These are phyloP conservation scores for Amaranthus tricolor DNA, from an alignment of 179 eudicot species.

Conservation along the genomic window DNA sequence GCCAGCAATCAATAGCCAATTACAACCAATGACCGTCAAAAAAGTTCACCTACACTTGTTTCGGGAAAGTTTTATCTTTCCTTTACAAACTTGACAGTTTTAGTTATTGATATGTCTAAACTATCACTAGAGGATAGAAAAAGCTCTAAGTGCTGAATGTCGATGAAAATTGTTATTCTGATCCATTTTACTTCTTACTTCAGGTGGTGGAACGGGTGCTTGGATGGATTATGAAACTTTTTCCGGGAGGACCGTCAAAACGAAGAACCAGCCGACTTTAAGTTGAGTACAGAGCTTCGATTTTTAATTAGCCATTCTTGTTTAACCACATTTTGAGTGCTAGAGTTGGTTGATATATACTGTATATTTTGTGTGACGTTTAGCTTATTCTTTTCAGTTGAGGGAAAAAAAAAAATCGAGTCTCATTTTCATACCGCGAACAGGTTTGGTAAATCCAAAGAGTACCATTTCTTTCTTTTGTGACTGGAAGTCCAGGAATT, in stretches of 20 bases:
- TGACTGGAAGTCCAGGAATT: too few species aligned
- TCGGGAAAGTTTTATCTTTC: too few species aligned
- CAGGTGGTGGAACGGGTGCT: constrained; percentile 90
- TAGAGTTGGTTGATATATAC: constrained; percentile 12
- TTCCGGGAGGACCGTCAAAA: constrained; percentile 84
- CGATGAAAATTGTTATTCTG: not conserved
- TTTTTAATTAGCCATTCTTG: not conserved
- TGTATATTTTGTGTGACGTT: constrained; percentile 16
- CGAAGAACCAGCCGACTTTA: constrained; percentile 62
- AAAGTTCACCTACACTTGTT: too few species aligned
- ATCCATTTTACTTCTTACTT: not conserved
- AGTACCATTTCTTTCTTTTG: constrained; percentile 12
- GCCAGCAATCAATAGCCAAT: too few species aligned
- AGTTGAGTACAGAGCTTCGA: constrained; percentile 8
- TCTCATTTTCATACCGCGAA: not conserved
- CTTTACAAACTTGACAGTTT: too few species aligned
- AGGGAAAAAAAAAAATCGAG: not conserved
- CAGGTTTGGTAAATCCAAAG: constrained; percentile 9
- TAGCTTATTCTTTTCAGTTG: not conserved
- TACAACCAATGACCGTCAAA: too few species aligned
- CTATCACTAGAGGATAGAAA: not conserved
- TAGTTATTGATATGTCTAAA: too few species aligned
- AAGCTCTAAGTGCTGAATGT: not conserved
- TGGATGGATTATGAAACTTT: constrained; percentile 97
- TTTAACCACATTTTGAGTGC: constrained; percentile 16